Evolutionary conservation across 2,329 filamentous ascomycete species (phyloP).

Genomic region (Curvularia eragrostidis): DNA sequence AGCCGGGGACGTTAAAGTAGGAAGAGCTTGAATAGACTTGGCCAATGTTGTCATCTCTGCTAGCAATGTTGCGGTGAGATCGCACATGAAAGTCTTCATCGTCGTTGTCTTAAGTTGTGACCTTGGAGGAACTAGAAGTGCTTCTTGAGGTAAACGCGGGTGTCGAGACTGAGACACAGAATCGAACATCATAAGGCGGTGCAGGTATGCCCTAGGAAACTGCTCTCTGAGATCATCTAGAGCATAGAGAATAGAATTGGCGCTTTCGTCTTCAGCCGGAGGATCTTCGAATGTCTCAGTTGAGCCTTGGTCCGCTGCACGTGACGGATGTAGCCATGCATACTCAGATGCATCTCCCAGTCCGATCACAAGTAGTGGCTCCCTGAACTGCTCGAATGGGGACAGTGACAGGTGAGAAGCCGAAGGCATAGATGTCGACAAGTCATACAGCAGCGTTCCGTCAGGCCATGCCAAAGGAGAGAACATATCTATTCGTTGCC

Average conservation of each 20-base stretch:
- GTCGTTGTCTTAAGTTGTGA: constrained; percentile 77
- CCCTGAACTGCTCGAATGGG: constrained; percentile 89
- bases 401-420: constrained; percentile 78
- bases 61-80: constrained; percentile 54
- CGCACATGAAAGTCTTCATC: constrained; percentile 56
- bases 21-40: constrained; percentile 58
- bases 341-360: constrained; percentile 80
- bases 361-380: constrained; percentile 82
- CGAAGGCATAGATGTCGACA: constrained; percentile 80
- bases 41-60: constrained; percentile 57
- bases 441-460: constrained; percentile 86
- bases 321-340: constrained; percentile 53
- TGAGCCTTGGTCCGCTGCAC: constrained; percentile 28
- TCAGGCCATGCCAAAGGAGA: constrained; percentile 86
- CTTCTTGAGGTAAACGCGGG: constrained; percentile 64
- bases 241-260: constrained; percentile 61
- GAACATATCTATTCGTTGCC: constrained; percentile 76
- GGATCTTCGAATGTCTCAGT: constrained; percentile 18
- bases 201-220: constrained; percentile 77
- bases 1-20: constrained; percentile 67
- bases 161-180: constrained; percentile 54
- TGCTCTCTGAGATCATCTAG: constrained; percentile 73
- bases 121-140: constrained; percentile 72
- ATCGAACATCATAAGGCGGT: constrained; percentile 83
- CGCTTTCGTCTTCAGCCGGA: constrained; percentile 35